Conservation (phyloP, 2,329 filamentous ascomycete genomes). For the Fusarium veterinarium region DNA sequence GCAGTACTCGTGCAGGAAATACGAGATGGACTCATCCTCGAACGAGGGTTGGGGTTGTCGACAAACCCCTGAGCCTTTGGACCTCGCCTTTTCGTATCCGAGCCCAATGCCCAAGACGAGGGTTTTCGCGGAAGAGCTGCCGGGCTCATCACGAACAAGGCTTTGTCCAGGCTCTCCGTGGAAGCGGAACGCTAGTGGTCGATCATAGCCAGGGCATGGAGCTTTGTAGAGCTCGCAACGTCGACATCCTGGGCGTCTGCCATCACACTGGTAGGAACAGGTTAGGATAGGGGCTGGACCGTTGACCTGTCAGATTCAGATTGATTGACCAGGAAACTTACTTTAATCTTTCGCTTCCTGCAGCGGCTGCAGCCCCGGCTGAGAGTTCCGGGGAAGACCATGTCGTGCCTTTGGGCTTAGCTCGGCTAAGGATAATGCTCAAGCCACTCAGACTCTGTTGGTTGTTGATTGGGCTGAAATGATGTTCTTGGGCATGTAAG, state of each 20-base stretch:
- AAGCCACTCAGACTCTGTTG: background rate
- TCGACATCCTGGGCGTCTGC: conserved; percentile 26
- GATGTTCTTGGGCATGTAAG: background rate
- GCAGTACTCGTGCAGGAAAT: conserved; percentile 26
- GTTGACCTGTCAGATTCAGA: background rate
- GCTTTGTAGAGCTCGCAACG: conserved; percentile 32
- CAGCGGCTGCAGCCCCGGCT: conserved; percentile 30
- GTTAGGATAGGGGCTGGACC: background rate
- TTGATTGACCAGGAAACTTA: conserved; percentile 1
- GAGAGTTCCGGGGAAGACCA: conserved; percentile 31
- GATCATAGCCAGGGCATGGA: conserved; percentile 33
- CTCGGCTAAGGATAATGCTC: background rate
- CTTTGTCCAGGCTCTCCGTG: conserved; percentile 27
- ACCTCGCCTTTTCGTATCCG: background rate
- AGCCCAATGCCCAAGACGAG: background rate
- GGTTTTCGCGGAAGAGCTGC: background rate
- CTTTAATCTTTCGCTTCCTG: conserved; percentile 32
- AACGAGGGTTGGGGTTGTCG: conserved; percentile 34
- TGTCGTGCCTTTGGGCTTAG: background rate
- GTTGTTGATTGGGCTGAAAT: background rate
- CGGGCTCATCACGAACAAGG: conserved; percentile 7
- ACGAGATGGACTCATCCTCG: conserved; percentile 26
- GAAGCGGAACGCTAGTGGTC: conserved; percentile 30
- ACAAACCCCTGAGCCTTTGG: background rate
- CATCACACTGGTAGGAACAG: conserved; percentile 20